Conservation (phyloP, 805 yeast species). For the Jamesozyma lodderae region DNA sequence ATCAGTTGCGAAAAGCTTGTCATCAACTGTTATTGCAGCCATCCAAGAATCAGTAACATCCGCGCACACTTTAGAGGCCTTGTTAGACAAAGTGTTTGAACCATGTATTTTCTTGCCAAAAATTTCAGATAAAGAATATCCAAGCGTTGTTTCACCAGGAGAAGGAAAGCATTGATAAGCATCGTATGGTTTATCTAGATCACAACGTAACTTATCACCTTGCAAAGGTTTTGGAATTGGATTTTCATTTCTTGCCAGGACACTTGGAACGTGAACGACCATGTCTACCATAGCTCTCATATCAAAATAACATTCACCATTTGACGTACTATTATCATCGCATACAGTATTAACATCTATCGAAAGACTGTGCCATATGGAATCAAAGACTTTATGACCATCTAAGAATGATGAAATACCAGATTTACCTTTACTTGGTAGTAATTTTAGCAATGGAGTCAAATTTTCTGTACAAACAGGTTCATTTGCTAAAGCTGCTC, state of each 20-base stretch:
- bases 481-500: slow-evolving; percentile 89
- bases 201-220: slow-evolving; percentile 68
- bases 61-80: slow-evolving; percentile 33
- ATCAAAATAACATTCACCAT: slow-evolving; percentile 36
- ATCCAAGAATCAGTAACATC: slow-evolving; percentile 44
- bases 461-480: slow-evolving; percentile 95
- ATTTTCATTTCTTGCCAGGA: slow-evolving; percentile 49
- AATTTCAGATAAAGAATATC: slow-evolving; percentile 50
- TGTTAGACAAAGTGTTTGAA: slow-evolving; percentile 46
- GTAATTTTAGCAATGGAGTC: slow-evolving; percentile 81
- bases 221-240: slow-evolving; percentile 78
- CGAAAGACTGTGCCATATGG: slow-evolving; percentile 91
- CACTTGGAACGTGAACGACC: slow-evolving; percentile 61
- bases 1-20: slow-evolving; percentile 24
- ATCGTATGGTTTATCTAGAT: slow-evolving; percentile 47
- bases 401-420: slow-evolving; percentile 80
- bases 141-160: slow-evolving; percentile 38
- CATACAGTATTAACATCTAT: slow-evolving; percentile 65
- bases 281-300: slow-evolving; percentile 62
- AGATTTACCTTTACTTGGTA: slow-evolving; percentile 87
- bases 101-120: slow-evolving; percentile 67
- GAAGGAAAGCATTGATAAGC: slow-evolving; percentile 73
- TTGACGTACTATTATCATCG: slow-evolving; percentile 17
- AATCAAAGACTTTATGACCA: slow-evolving; percentile 84
- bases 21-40: slow-evolving; percentile 23